Percentiles rank a stretch among this genome's conserved stretches.
Conservation (phyloP, 306 rosid genomes). For the Sophora flavescens region DNA sequence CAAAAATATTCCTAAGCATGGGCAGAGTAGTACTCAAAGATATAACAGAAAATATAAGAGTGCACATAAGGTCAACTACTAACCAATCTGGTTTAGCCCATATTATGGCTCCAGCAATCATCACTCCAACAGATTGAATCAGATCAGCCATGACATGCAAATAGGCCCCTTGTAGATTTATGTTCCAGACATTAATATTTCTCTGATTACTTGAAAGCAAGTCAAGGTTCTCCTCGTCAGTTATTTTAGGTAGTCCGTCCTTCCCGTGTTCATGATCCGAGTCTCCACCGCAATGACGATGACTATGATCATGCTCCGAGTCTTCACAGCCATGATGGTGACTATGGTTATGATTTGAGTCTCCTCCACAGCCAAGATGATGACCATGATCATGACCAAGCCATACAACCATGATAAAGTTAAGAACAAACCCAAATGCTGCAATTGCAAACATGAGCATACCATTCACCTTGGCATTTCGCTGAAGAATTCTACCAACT, state of each 20-base stretch:
- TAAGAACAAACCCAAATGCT: slow-evolving; percentile 80
- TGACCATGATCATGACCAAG: slow-evolving; percentile 74
- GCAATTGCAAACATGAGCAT: slow-evolving; percentile 84
- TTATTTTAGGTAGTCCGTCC: slow-evolving; percentile 48
- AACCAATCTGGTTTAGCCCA: slow-evolving; percentile 84
- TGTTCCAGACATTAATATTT: slow-evolving; percentile 54
- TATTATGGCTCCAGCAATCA: slow-evolving; percentile 85
- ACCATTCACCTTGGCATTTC: slow-evolving; percentile 65
- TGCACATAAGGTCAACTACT: slow-evolving; percentile 77
- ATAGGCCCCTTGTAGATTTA: slow-evolving; percentile 93
- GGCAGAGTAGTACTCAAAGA: slow-evolving; percentile 72
- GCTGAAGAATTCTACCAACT: slow-evolving; percentile 59
- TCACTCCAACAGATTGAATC: slow-evolving; percentile 95
- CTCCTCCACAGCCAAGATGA: slow-evolving; percentile 4
- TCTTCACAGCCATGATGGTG: slow-evolving; percentile 36
- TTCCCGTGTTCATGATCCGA: slow-evolving; percentile 47
- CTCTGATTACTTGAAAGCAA: slow-evolving; percentile 53
- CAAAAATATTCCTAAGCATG: slow-evolving; percentile 68
- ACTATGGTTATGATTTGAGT: not conserved
- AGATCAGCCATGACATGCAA: slow-evolving; percentile 87
- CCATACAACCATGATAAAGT: slow-evolving; percentile 83
- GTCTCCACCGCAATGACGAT: slow-evolving; percentile 32
- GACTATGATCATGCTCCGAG: slow-evolving; percentile 47
- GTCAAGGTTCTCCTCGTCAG: slow-evolving; percentile 59
- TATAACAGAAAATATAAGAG: slow-evolving; percentile 76